These are phyloP conservation scores for Nothophaeocryptopus gaeumannii DNA, from an alignment of 2,329 filamentous ascomycete genomes.

Conservation along the genomic window DNA sequence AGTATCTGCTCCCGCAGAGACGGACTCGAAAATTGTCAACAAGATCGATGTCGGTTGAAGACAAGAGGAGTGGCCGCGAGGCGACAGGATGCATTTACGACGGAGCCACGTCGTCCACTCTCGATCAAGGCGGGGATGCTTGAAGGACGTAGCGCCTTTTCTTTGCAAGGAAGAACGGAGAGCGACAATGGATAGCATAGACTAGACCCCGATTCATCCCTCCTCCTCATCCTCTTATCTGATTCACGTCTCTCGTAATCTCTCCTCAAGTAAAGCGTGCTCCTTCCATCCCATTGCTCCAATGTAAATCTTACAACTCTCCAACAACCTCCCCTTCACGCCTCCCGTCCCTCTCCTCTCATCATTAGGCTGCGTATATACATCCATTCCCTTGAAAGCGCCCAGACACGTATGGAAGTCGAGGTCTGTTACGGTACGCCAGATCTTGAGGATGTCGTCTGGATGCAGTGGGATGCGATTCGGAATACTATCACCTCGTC, in stretches of 20 bases:
- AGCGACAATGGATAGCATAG: too few relatives aligned
- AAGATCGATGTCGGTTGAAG: too few relatives aligned
- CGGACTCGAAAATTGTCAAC: background rate
- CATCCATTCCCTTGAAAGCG: conserved; percentile 61
- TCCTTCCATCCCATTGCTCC: conserved; percentile 28
- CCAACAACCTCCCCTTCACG: conserved; percentile 59
- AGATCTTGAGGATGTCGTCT: conserved; percentile 63
- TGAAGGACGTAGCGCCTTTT: too few relatives aligned
- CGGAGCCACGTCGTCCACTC: too few relatives aligned
- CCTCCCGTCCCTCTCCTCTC: conserved; percentile 16
- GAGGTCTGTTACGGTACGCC: conserved; percentile 58
- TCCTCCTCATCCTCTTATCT: too few relatives aligned
- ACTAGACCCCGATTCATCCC: too few relatives aligned
- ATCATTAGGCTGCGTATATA: conserved; percentile 43
- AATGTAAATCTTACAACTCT: conserved; percentile 72
- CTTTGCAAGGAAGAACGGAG: too few relatives aligned
- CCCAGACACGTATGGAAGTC: conserved; percentile 65
- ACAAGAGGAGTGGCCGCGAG: too few relatives aligned
- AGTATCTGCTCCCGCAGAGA: background rate
- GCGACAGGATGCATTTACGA: too few relatives aligned
- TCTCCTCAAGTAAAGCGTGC: conserved; percentile 21
- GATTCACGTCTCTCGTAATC: background rate
- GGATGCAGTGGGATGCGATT: conserved; percentile 68
- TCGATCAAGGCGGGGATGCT: too few relatives aligned
- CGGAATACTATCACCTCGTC: conserved; percentile 54